Evolutionary conservation across 176 grass and related monocot genomes (phyloP).

Genomic region (Pharus latifolius): DNA sequence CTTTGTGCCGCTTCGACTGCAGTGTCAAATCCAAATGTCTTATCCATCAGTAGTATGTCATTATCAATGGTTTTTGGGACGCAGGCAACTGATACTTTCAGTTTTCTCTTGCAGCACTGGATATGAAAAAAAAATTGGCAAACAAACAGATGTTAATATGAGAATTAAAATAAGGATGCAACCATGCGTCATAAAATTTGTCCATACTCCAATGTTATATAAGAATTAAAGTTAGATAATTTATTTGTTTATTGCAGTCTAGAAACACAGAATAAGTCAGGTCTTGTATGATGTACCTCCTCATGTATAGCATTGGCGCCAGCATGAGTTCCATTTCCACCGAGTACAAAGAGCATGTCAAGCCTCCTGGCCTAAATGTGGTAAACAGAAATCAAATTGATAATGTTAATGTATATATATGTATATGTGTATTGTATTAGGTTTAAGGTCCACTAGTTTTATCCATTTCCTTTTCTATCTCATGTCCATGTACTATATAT

Average conservation of each 20-base stretch:
- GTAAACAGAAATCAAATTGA: conserved; percentile 12
- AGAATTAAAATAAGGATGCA: conserved; percentile 21
- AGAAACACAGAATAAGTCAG: background rate
- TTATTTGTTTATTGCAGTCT: background rate
- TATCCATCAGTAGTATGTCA: conserved; percentile 97
- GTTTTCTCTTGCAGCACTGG: conserved; percentile 84
- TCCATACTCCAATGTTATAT: background rate
- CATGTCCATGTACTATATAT: too few species aligned
- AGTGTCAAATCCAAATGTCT: conserved; percentile 97
- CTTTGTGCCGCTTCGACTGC: conserved; percentile 95
- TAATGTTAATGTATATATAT: too few species aligned
- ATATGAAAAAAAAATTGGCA: background rate
- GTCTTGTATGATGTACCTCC: conserved; percentile 44
- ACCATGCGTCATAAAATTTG: background rate
- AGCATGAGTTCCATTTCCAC: conserved; percentile 97
- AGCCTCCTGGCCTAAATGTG: conserved; percentile 65
- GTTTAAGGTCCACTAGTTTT: too few species aligned
- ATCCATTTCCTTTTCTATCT: too few species aligned
- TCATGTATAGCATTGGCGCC: conserved; percentile 91
- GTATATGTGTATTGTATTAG: too few species aligned
- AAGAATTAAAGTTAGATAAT: background rate
- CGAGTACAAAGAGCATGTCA: conserved; percentile 93
- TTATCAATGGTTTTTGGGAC: conserved; percentile 99
- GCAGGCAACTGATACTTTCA: conserved; percentile 72
- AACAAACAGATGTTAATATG: background rate